phyloP scores from a whole-genome alignment of 257 asterid species.

The Coffea eugenioides region DNA sequence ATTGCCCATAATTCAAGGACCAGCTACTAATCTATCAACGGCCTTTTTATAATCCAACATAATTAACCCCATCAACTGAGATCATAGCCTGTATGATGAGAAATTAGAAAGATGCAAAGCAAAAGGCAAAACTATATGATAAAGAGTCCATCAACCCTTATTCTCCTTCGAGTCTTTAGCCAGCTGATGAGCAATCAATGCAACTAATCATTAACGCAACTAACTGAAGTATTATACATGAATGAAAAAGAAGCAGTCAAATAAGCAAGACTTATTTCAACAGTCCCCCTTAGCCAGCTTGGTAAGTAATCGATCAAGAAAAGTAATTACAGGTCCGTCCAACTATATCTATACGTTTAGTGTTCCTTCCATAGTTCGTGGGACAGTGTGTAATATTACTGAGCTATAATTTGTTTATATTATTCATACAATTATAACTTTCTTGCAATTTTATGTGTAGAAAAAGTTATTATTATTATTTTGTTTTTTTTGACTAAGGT shows the following conservation, averaged over 20 bases:
- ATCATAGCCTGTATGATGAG: conserved; percentile 3
- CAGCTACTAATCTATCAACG: not conserved
- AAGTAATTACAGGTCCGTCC: not conserved
- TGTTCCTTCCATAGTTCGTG: no score
- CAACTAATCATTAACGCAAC: not conserved
- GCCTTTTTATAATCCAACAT: conserved; percentile 30
- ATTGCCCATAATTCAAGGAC: not conserved
- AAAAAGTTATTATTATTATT: no score
- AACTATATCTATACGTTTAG: no score
- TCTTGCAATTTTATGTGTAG: no score
- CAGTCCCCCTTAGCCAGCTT: not conserved
- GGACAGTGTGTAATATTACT: no score
- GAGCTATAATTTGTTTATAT: no score
- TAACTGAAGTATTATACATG: not conserved
- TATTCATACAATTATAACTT: no score
- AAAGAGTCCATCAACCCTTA: not conserved
- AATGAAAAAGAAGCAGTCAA: not conserved
- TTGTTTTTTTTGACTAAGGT: no score
- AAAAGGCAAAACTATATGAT: conserved; percentile 1
- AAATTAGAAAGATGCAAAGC: not conserved
- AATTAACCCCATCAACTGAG: conserved; percentile 42
- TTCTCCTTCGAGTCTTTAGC: not conserved
- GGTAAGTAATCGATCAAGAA: not conserved
- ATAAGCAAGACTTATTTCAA: not conserved
- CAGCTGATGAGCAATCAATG: conserved; percentile 2